Evolutionary conservation across 139 green algal species (phyloP).

Genomic region (Astrephomene gubernaculifera): DNA sequence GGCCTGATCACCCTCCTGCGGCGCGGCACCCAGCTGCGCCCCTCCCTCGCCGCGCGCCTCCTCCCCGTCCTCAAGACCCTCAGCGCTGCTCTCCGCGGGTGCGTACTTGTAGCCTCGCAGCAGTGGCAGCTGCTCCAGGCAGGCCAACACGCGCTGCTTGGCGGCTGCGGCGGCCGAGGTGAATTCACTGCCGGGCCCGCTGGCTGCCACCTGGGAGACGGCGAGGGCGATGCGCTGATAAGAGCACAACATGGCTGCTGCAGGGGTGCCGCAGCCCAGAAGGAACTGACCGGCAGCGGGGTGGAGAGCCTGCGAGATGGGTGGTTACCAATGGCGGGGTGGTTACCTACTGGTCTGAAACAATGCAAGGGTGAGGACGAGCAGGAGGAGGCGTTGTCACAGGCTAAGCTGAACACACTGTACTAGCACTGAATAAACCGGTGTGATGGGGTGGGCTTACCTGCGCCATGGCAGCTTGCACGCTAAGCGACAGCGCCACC

Average conservation of each 20-base stretch:
- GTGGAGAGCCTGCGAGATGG: conserved; percentile 20
- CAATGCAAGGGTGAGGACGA: no score
- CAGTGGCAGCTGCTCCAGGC: conserved; percentile 18
- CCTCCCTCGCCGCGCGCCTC: neutral
- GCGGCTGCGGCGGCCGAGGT: neutral
- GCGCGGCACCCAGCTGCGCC: no score
- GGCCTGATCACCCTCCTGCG: neutral
- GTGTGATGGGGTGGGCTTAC: neutral
- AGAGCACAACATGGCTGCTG: conserved; percentile 19
- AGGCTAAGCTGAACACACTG: no score
- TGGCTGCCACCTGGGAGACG: neutral
- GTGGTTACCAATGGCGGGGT: no score
- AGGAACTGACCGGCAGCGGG: conserved; percentile 37
- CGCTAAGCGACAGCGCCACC: neutral
- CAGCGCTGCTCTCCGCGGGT: neutral
- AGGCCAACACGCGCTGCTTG: conserved; percentile 7
- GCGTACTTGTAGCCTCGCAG: neutral
- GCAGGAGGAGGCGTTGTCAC: no score
- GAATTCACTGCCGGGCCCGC: neutral
- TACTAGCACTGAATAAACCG: neutral
- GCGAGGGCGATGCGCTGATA: conserved; percentile 13
- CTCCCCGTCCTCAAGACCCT: neutral
- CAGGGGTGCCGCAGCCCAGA: conserved; percentile 18
- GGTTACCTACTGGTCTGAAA: no score
- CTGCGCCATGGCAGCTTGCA: conserved; percentile 34